A percentile compares a stretch with the other conserved stretches of the same genome.
Conservation (phyloP, 495 filamentous ascomycete species). For the Tetracladium setigerum region DNA sequence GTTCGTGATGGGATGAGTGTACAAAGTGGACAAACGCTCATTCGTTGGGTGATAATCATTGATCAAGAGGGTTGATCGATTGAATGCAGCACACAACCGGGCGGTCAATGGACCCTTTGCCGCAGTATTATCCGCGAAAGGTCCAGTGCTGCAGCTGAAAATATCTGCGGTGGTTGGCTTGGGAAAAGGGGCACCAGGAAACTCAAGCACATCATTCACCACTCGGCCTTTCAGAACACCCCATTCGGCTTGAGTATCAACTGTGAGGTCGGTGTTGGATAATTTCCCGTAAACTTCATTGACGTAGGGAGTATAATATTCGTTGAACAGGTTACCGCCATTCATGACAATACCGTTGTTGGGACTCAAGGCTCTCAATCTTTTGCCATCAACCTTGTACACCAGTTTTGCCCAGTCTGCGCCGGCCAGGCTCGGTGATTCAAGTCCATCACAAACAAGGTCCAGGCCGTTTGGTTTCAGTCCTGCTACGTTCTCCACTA, state of each 20-base stretch:
- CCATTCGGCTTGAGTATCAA: slow-evolving; percentile 19
- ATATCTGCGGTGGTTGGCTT: slow-evolving; percentile 55
- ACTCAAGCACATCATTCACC: slow-evolving; percentile 28
- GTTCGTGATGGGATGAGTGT: slow-evolving; percentile 50
- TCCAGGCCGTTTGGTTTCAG: slow-evolving; percentile 50
- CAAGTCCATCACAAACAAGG: slow-evolving; percentile 43
- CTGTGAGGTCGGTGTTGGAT: slow-evolving; percentile 30
- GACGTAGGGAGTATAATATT: slow-evolving; percentile 59
- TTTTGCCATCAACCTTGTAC: slow-evolving; percentile 30
- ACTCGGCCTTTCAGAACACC: slow-evolving; percentile 46
- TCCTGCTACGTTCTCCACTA: slow-evolving; percentile 48
- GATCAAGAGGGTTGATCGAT: slow-evolving; percentile 53
- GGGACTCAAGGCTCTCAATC: slow-evolving; percentile 57
- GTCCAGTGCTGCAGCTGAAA: slow-evolving; percentile 61
- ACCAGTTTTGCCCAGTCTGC: slow-evolving; percentile 60
- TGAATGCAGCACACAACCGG: slow-evolving; percentile 61
- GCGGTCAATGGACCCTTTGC: slow-evolving; percentile 47
- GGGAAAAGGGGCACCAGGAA: slow-evolving; percentile 41
- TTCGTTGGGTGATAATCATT: slow-evolving; percentile 43
- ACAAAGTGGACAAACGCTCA: slow-evolving; percentile 48
- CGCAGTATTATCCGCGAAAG: slow-evolving; percentile 42
- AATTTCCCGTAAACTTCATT: slow-evolving; percentile 58
- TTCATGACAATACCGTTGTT: slow-evolving; percentile 54
- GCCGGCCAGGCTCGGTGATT: slow-evolving; percentile 37
- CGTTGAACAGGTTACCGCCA: slow-evolving; percentile 47